Percentiles rank a stretch among this genome's conserved stretches.
Conservation (phyloP, 1,284 basidiomycete genomes). For the Spongispora temasekensis region DNA sequence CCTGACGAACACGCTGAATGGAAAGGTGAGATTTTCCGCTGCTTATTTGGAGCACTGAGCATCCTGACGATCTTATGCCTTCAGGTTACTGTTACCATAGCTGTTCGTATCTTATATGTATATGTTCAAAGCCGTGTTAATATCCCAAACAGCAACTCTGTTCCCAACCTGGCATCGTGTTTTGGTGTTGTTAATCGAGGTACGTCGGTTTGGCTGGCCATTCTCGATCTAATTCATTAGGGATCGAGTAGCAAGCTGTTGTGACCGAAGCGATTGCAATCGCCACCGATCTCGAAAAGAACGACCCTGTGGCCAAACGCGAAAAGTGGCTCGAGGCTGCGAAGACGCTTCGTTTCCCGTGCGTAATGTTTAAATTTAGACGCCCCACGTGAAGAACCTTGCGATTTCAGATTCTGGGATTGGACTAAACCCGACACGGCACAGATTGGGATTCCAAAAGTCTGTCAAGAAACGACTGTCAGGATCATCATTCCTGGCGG, state of each 20-base stretch:
- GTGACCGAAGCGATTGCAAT: slow-evolving; percentile 15
- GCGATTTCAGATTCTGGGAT: slow-evolving; percentile 18
- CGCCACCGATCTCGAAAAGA: slow-evolving; percentile 8
- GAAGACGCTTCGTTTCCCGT: slow-evolving; percentile 19
- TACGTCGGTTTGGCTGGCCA: neutral
- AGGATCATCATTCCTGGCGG: slow-evolving; percentile 3
- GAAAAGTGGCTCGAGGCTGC: slow-evolving; percentile 16
- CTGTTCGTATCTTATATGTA: neutral
- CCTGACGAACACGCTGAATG: slow-evolving; percentile 3
- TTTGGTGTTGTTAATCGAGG: slow-evolving; percentile 12
- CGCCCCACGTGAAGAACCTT: neutral
- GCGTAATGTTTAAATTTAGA: neutral
- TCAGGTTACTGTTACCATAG: slow-evolving; percentile 21
- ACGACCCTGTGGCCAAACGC: slow-evolving; percentile 1
- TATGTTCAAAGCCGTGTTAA: neutral
- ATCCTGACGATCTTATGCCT: slow-evolving; percentile 5
- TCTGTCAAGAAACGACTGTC: slow-evolving; percentile 4
- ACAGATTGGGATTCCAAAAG: slow-evolving; percentile 10
- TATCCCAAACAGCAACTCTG: slow-evolving; percentile 11
- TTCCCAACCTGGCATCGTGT: slow-evolving; percentile 24
- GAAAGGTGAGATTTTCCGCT: slow-evolving; percentile 2
- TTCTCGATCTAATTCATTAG: neutral
- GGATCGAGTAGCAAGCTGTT: slow-evolving; percentile 16
- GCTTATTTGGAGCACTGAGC: neutral
- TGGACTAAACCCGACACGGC: slow-evolving; percentile 12